These are phyloP conservation scores for Pichia sp. DNA, from an alignment of 1,139 yeast species.

Conservation along the genomic window DNA sequence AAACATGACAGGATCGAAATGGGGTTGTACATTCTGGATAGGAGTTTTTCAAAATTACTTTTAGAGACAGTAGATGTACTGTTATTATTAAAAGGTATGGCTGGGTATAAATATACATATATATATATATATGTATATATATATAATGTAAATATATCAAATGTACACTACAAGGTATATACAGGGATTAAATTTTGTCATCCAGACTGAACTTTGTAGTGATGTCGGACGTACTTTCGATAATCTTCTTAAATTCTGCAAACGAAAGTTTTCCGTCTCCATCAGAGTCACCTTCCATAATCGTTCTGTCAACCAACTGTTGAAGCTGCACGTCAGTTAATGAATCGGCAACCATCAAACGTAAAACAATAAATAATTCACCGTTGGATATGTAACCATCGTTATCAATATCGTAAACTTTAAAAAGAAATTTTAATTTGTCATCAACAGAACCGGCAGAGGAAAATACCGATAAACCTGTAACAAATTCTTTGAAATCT, in stretches of 20 bases:
- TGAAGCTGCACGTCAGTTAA: constrained; percentile 83
- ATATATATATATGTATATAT: no score
- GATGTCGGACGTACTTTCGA: constrained; percentile 44
- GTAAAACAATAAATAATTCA: constrained; percentile 83
- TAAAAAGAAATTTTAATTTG: constrained; percentile 83
- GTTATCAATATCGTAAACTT: constrained; percentile 89
- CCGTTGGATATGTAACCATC: constrained; percentile 96
- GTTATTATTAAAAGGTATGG: no score
- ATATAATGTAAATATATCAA: no score
- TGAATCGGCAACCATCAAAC: constrained; percentile 96
- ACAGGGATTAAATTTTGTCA: constrained; percentile 23
- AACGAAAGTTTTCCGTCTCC: constrained; percentile 86
- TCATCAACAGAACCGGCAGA: constrained; percentile 83
- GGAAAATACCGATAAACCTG: constrained; percentile 85
- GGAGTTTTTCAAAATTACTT: no score
- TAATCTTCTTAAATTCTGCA: constrained; percentile 76
- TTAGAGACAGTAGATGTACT: no score
- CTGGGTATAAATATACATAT: no score
- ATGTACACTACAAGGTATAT: no score
- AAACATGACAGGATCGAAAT: no score
- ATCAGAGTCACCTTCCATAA: constrained; percentile 88
- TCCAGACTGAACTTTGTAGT: constrained; percentile 27
- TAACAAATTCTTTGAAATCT: constrained; percentile 91
- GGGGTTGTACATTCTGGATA: no score
- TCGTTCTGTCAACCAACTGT: constrained; percentile 91